Conservation (phyloP, 2,329 filamentous ascomycete species). For the Amauroascus verrucosus region DNA sequence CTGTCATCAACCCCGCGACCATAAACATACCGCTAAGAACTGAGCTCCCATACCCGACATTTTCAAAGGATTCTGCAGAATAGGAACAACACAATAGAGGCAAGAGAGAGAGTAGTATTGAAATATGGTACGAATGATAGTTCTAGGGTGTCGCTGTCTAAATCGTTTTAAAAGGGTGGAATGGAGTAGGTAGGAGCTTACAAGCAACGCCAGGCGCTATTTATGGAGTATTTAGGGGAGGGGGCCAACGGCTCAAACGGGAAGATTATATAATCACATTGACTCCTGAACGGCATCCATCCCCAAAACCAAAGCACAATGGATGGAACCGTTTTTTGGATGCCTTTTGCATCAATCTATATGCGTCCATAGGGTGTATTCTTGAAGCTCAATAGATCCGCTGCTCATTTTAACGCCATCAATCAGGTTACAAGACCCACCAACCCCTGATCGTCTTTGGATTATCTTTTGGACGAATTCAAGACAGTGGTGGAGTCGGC, state of each 20-base stretch:
- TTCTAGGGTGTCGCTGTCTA: neutral
- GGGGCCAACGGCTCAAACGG: no score
- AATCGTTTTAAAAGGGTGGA: neutral
- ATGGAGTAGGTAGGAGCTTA: neutral
- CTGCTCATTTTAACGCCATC: no score
- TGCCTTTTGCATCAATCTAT: no score
- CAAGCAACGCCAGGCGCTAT: constrained; percentile 1
- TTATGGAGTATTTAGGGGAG: constrained; percentile 1
- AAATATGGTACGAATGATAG: neutral
- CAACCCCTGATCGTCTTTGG: no score
- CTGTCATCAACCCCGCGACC: constrained; percentile 1
- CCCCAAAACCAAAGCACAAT: no score
- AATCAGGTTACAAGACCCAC: no score
- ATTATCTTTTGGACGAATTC: no score
- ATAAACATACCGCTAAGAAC: constrained; percentile 12
- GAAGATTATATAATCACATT: neutral
- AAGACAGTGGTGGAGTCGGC: no score
- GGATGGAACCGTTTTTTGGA: no score
- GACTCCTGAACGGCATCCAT: neutral
- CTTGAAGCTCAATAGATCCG: no score
- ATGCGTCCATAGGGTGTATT: no score
- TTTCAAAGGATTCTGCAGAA: neutral
- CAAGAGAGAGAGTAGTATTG: neutral
- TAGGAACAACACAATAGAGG: neutral
- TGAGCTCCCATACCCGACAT: constrained; percentile 12